phyloP scores from a whole-genome alignment of 352 stramenopile genomes.

The Phytophthora macrochlamydospora region DNA sequence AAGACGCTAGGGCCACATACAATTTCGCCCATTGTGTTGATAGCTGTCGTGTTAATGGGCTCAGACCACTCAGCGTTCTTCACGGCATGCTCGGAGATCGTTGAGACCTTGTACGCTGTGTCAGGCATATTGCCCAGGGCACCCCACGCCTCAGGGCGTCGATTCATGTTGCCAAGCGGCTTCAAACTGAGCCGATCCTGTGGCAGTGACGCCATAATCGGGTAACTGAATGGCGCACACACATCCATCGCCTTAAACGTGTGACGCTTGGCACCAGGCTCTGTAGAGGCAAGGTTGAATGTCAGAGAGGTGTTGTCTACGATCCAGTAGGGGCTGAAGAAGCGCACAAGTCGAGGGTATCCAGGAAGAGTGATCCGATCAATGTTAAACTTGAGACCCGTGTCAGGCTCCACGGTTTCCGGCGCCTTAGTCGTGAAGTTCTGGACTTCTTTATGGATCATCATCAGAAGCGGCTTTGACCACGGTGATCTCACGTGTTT shows the following conservation, averaged over 20 bases:
- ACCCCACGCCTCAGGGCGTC: slow-evolving; percentile 64
- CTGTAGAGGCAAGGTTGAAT: slow-evolving; percentile 63
- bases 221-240: slow-evolving; percentile 59
- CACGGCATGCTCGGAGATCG: slow-evolving; percentile 67
- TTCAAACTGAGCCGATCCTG: slow-evolving; percentile 79
- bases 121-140: slow-evolving; percentile 58
- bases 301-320: slow-evolving; percentile 83
- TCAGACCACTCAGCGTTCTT: slow-evolving; percentile 77
- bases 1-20: slow-evolving; percentile 78
- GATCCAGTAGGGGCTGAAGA: slow-evolving; percentile 87
- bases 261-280: slow-evolving; percentile 53
- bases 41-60: slow-evolving; percentile 81
- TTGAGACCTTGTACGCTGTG: slow-evolving; percentile 48
- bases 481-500: slow-evolving; percentile 53
- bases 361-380: slow-evolving; percentile 74
- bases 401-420: slow-evolving; percentile 57
- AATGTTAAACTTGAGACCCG: slow-evolving; percentile 68
- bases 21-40: slow-evolving; percentile 86
- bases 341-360: slow-evolving; percentile 76
- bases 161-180: slow-evolving; percentile 47
- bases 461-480: slow-evolving; percentile 88
- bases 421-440: slow-evolving; percentile 68
- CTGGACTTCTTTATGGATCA: slow-evolving; percentile 72
- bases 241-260: slow-evolving; percentile 50
- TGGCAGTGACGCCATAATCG: slow-evolving; percentile 60